These are phyloP conservation scores for Backusella australiensis DNA, from an alignment of 192 early-diverging fungal species.

Conservation along the genomic window DNA sequence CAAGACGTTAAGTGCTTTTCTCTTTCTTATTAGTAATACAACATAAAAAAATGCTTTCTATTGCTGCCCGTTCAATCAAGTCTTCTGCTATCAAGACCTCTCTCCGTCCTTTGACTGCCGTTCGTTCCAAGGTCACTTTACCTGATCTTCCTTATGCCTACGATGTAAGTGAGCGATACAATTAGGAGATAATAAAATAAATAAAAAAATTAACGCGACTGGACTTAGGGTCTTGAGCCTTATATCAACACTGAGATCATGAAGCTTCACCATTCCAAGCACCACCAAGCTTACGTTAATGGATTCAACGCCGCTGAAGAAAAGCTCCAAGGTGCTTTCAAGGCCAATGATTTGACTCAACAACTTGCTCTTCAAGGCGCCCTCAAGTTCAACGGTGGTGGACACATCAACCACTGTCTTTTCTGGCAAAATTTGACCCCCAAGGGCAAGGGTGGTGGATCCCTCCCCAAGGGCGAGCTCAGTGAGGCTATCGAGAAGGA, in stretches of 20 bases:
- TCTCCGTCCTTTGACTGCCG: slow-evolving; percentile 28
- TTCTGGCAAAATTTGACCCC: slow-evolving; percentile 96
- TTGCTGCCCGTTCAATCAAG: slow-evolving; percentile 36
- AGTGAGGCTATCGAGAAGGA: slow-evolving; percentile 72
- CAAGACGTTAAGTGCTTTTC: not conserved
- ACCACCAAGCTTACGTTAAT: slow-evolving; percentile 91
- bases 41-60: slow-evolving; percentile 31
- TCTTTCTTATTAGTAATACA: slow-evolving; percentile 11
- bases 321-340: slow-evolving; percentile 72
- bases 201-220: not conserved
- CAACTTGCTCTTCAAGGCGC: slow-evolving; percentile 78
- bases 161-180: slow-evolving; percentile 46
- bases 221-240: slow-evolving; percentile 80
- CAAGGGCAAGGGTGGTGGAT: slow-evolving; percentile 74
- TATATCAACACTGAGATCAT: slow-evolving; percentile 93
- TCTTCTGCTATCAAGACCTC: slow-evolving; percentile 19
- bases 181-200: not conserved
- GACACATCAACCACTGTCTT: slow-evolving; percentile 86
- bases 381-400: slow-evolving; percentile 93
- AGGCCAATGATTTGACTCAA: slow-evolving; percentile 65
- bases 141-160: slow-evolving; percentile 88
- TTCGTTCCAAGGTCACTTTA: slow-evolving; percentile 71
- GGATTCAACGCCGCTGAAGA: slow-evolving; percentile 91
- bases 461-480: slow-evolving; percentile 67
- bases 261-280: slow-evolving; percentile 92